Evolutionary conservation across 73 alveolate species (phyloP).

Genomic region (Tetrahymena malaccensis): DNA sequence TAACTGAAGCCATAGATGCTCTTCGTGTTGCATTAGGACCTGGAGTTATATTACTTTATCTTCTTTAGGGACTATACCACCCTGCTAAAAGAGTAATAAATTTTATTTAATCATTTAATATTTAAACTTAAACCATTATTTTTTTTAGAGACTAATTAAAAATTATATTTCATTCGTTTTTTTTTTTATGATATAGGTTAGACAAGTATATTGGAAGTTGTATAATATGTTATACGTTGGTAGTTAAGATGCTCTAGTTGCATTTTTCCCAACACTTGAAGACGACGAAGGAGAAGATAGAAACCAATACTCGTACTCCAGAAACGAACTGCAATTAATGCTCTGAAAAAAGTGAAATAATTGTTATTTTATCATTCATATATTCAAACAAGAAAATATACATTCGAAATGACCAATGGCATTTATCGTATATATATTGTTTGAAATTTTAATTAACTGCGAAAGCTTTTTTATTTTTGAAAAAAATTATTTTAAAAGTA

Average conservation of each 20-base stretch:
- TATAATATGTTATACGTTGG: conserved; percentile 97
- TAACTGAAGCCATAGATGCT: conserved; percentile 99
- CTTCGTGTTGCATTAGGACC: conserved; percentile 97
- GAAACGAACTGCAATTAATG: conserved; percentile 20
- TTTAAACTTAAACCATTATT: too few relatives aligned
- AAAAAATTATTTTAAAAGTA: too few relatives aligned
- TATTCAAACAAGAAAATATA: background rate
- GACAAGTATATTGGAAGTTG: conserved; percentile 99
- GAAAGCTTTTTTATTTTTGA: background rate
- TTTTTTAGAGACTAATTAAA: background rate
- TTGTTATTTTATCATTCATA: background rate
- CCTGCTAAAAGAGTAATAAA: conserved; percentile 98
- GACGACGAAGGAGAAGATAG: conserved; percentile 39
- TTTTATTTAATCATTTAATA: background rate
- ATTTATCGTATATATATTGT: background rate
- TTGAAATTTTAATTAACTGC: background rate
- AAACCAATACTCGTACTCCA: conserved; percentile 3
- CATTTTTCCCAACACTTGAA: conserved; percentile 78
- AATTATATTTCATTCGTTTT: background rate
- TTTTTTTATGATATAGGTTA: conserved; percentile 9
- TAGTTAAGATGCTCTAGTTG: conserved; percentile 89
- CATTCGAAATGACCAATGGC: background rate
- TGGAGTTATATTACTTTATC: conserved; percentile 81
- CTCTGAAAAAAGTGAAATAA: conserved; percentile 13
- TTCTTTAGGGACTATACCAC: conserved; percentile 95